Evolutionary conservation across 2,329 filamentous ascomycete species (phyloP), one percentile per base, ranked within the genome.

Genomic region (Penicillium digitatum): DNA sequence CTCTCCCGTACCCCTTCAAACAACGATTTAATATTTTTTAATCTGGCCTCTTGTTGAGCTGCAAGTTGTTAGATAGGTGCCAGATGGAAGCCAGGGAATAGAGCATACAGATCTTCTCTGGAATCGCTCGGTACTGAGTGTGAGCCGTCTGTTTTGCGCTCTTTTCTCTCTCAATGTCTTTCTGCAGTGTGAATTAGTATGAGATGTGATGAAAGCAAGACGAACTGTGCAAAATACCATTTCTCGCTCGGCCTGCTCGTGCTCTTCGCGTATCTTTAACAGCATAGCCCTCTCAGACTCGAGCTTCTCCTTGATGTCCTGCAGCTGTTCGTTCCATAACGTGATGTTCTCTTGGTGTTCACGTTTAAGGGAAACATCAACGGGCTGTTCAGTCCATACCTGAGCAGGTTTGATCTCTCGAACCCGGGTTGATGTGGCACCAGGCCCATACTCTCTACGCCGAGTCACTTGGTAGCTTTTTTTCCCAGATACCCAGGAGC

Each of bases 371-470:
- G 69, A 67, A 20, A 61, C 57, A 67, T 95, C 89, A 7, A 91
- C 81, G 3, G 89, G 87, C 58, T 89, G 85, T 43, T 90, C 85
- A 0, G 86, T 91, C 86, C 94, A 96, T 66, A 82, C 83, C 34
- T 69, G 76, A 5, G 90, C 90, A 2, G 72, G 74, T 16, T 72
- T 77, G 14, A 96, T 75, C 51, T 77, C 77, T 34, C 79, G 82
- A 14, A 88, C 85, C 22, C 80, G 78, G 1, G 88, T 91, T 1
- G 89, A 90, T 45, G 83, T 83, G 14, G 87, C 90, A 45, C 81
- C 77, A 1, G 85, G 82, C 2, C 90, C 90, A 71, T 96, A 96
- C 69, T 97, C 93, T 60, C 79, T 81, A 45, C 93, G 86, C 16
- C 88, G 84, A 6, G 79, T 80, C 48, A 94, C 81, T 20, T 78